Base-by-base conservation (phyloP, 805 yeast genomes). In the Candida chauliodis region DNA sequence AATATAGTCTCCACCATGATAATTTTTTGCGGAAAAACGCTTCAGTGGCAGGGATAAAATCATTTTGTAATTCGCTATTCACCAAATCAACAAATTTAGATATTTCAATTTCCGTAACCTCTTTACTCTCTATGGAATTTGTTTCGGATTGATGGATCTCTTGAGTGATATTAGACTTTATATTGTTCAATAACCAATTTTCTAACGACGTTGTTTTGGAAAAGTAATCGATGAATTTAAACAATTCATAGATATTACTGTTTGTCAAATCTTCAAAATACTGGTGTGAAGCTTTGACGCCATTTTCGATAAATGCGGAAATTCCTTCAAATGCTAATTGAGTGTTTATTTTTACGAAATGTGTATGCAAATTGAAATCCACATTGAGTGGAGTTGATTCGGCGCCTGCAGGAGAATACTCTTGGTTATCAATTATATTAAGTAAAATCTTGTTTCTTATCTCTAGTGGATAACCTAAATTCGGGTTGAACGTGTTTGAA, bases 1-100 rank as follows among this genome's bases (percentile, higher is more conserved):
- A 52, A 45, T 68, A 68, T n/a, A 68, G 47, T 44, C 53, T 66
- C 69, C 71, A 68, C 73, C 73, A 68, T 13, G 48, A 46, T 35
- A 68, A 55, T 13, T 50, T 55, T 14, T 47, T 50, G 17, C 38
- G 42, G 53, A 68, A 65, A 34, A 58, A 64, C 1, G 38, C 43
- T 13, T 43, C 45, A 1, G 69, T 58, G 5, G 50, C 40, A 1
- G 73, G 72, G 11, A 57, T 52, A 30, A 68, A 57, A 3, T 46
- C 45, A 21, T 51, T 37, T 41, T 66, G 73, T 19, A 68, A 51
- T 40, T 68, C 74, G 4, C 51, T 37, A 44, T 68, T 72, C 42
- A 59, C 58, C 14, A 44, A 40, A 13, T 49, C 49, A 33, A 64
- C 52, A 42, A 63, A 68, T 13, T 47, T 42, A 6, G 49, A 47